phyloP scores from a whole-genome alignment of 2,329 filamentous ascomycete species.

The Neopestalotiopsis sp. region DNA sequence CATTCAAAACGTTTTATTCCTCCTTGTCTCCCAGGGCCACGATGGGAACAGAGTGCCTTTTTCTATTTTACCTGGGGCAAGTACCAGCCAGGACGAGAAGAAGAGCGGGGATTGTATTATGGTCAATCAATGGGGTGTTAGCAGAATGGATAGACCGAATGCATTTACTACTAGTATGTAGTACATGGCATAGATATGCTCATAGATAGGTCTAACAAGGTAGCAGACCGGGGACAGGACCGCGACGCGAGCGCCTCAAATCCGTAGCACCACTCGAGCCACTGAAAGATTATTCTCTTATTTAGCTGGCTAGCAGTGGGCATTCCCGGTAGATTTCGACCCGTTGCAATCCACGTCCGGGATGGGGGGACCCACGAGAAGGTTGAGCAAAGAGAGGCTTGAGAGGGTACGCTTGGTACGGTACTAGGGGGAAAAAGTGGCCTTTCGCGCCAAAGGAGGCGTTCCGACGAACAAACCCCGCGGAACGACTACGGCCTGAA shows the following conservation, averaged over 20 bases:
- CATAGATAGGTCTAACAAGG: no score
- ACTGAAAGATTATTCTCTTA: background rate
- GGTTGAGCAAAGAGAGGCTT: background rate
- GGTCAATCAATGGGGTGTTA: background rate
- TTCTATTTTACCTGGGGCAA: background rate
- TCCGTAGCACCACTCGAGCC: background rate
- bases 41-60: background rate
- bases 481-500: constrained; percentile 18
- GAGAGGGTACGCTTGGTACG: no score
- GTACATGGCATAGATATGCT: no score
- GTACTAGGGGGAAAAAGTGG: background rate
- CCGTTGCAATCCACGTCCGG: background rate
- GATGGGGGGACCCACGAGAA: background rate
- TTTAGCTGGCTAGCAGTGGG: background rate
- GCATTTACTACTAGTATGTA: no score
- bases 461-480: constrained; percentile 16
- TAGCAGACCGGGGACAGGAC: background rate
- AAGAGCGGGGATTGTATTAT: background rate
- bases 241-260: background rate
- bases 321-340: background rate
- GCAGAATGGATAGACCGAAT: background rate
- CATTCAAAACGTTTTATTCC: background rate
- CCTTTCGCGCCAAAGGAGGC: constrained; percentile 10
- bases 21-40: background rate
- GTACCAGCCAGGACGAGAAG: background rate